Percentiles rank a stretch among this genome's conserved stretches.
Evolutionary conservation across 192 early-diverging fungal species (phyloP).

Genomic region (Mortierella alpina): DNA sequence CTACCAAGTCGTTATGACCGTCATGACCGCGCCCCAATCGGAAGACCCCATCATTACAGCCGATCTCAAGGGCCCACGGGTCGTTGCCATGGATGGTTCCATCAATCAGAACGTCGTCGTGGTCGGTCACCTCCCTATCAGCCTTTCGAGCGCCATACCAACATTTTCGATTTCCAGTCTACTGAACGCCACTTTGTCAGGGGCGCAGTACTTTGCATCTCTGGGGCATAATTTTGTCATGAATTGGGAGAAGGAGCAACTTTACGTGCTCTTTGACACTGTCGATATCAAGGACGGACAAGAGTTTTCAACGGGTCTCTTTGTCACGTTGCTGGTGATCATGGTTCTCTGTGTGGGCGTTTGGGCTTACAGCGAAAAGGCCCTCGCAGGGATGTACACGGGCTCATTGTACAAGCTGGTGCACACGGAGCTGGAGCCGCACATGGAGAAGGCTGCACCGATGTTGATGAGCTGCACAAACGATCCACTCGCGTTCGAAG

Average conservation of each 20-base stretch:
- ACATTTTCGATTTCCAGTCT: not conserved
- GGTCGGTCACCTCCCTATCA: not conserved
- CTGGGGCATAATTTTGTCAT: constrained; percentile 11
- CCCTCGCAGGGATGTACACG: not conserved
- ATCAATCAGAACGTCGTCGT: not conserved
- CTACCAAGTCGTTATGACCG: not conserved
- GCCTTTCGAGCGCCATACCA: not conserved
- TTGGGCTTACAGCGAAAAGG: not conserved
- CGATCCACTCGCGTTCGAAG: not conserved
- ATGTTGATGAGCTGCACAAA: not conserved
- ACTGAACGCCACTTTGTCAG: not conserved
- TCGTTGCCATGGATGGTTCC: not conserved
- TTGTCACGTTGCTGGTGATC: not conserved
- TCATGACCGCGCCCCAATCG: not conserved
- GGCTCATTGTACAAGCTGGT: constrained; percentile 3
- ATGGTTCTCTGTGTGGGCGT: constrained; percentile 1
- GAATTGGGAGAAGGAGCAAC: not conserved
- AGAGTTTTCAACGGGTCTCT: constrained; percentile 1
- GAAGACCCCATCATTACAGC: not conserved
- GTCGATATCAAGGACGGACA: constrained; percentile 8
- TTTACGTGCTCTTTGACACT: constrained; percentile 12
- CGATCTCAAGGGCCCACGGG: not conserved
- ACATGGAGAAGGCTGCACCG: not conserved
- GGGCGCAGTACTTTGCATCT: not conserved
- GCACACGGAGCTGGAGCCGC: not conserved